Evolutionary conservation across 2,329 filamentous ascomycete species (phyloP).

Genomic region (Coleophoma eucalyptorum): DNA sequence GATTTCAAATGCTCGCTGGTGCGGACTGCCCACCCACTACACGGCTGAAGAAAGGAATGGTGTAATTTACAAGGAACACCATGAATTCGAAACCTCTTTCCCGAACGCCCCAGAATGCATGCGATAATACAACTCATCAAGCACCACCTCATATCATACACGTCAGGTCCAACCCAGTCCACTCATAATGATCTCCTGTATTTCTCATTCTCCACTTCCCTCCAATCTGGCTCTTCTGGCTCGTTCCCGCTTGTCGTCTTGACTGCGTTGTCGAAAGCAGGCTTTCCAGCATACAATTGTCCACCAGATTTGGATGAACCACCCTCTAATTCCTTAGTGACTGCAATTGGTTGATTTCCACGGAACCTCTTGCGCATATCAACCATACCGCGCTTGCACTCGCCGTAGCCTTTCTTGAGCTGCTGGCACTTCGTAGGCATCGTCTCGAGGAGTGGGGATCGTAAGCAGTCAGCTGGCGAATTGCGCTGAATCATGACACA

Average conservation of each 20-base stretch:
- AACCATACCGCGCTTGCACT: constrained; percentile 94
- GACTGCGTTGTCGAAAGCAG: constrained; percentile 62
- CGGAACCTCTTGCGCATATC: constrained; percentile 99
- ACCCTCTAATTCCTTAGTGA: constrained; percentile 57
- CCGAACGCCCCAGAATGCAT: too few relatives aligned
- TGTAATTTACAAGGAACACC: too few relatives aligned
- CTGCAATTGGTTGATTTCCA: constrained; percentile 80
- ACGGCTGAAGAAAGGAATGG: too few relatives aligned
- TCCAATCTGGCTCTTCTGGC: constrained; percentile 55
- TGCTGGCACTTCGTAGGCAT: constrained; percentile 89
- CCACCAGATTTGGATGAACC: constrained; percentile 36
- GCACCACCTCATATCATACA: background rate
- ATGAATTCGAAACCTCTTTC: too few relatives aligned
- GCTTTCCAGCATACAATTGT: constrained; percentile 75
- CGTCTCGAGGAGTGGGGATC: constrained; percentile 73
- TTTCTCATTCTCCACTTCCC: constrained; percentile 61
- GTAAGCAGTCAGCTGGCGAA: constrained; percentile 82
- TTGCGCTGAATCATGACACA: constrained; percentile 93
- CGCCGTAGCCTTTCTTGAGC: constrained; percentile 85
- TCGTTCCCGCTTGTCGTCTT: constrained; percentile 67
- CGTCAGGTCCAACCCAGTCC: background rate
- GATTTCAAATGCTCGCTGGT: too few relatives aligned
- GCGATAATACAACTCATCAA: too few relatives aligned
- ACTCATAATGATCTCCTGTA: constrained; percentile 33
- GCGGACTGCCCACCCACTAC: too few relatives aligned